Percentiles rank a stretch among this genome's conserved stretches.
These are phyloP conservation scores for Pseudopithomyces chartarum DNA, from an alignment of 2,329 filamentous ascomycete species.

Conservation along the genomic window DNA sequence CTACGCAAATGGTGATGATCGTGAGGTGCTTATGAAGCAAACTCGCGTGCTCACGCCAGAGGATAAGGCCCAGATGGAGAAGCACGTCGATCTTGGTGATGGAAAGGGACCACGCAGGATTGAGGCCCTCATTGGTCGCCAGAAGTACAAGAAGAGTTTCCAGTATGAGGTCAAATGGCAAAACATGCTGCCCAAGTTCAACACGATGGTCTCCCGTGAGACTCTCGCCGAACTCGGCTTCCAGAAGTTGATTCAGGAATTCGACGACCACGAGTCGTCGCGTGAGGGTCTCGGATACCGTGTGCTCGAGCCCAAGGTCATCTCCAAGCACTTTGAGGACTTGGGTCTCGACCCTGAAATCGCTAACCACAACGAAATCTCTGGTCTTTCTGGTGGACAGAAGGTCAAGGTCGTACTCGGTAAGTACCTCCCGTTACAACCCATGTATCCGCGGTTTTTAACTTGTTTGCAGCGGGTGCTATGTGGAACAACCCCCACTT, in stretches of 20 bases:
- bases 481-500: conserved; percentile 99
- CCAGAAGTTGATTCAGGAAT: conserved; percentile 93
- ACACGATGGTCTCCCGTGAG: conserved; percentile 90
- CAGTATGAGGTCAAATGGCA: conserved; percentile 99
- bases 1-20: conserved; percentile 95
- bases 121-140: conserved; percentile 89
- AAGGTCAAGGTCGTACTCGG: conserved; percentile 98
- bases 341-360: conserved; percentile 96
- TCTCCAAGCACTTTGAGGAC: conserved; percentile 98
- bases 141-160: conserved; percentile 99
- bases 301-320: conserved; percentile 87
- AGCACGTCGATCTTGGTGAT: conserved; percentile 81
- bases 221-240: conserved; percentile 86
- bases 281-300: conserved; percentile 97
- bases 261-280: conserved; percentile 98
- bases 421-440: conserved; percentile 60
- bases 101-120: conserved; percentile 78
- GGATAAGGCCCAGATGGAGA: conserved; percentile 91
- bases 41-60: conserved; percentile 85
- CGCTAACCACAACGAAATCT: conserved; percentile 98
- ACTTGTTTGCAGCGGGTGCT: conserved; percentile 65
- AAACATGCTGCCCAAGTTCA: conserved; percentile 86
- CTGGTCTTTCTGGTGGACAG: conserved; percentile 91
- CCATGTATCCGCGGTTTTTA: conserved; percentile 22
- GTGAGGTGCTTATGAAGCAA: conserved; percentile 97